Evolutionary conservation across 148 eudicot species (phyloP).

Genomic region (Selenicereus undatus): DNA sequence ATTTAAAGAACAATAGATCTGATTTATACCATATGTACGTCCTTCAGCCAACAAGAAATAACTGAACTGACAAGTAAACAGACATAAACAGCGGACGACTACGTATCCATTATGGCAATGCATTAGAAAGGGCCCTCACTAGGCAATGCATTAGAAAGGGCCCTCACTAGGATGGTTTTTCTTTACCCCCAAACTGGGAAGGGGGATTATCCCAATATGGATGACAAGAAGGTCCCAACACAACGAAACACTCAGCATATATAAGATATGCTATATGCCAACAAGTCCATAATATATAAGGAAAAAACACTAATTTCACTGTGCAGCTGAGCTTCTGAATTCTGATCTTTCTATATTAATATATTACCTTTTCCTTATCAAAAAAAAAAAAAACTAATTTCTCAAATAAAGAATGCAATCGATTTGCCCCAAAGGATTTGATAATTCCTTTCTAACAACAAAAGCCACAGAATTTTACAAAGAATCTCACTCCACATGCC

Average conservation of each 20-base stretch:
- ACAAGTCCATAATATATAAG: not conserved
- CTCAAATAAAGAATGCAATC: not conserved
- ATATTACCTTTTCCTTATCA: no score
- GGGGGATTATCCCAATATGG: not conserved
- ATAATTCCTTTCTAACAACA: not conserved
- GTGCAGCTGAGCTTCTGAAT: no score
- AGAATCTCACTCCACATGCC: not conserved
- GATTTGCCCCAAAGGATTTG: not conserved
- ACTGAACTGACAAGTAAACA: not conserved
- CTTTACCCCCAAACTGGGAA: not conserved
- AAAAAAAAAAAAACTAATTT: no score
- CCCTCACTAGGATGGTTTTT: no score
- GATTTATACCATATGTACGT: no score
- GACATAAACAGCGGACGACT: not conserved
- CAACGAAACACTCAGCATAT: not conserved
- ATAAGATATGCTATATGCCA: not conserved
- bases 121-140: not conserved
- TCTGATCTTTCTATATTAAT: no score
- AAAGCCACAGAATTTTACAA: not conserved
- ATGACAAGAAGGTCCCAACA: not conserved
- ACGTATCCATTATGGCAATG: not conserved
- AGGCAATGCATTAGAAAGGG: not conserved
- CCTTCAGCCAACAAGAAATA: no score
- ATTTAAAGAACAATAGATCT: no score
- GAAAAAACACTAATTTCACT: no score